phyloP scores from a whole-genome alignment of 2,329 filamentous ascomycete genomes.

The Penicillium sp. region DNA sequence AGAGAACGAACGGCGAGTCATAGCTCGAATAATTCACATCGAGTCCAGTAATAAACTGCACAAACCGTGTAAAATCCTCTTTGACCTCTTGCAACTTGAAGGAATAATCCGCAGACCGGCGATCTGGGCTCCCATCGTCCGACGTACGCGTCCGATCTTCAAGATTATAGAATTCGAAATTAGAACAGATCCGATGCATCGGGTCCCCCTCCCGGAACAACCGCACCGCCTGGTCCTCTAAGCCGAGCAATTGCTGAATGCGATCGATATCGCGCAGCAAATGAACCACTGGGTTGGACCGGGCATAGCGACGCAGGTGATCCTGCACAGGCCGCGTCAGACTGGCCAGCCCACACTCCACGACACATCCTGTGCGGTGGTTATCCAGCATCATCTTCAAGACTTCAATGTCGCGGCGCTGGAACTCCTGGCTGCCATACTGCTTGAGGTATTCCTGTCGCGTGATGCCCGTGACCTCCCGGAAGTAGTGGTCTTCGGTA shows the following conservation, averaged over 20 bases:
- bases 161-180: conserved; percentile 48
- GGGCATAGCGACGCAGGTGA: conserved; percentile 36
- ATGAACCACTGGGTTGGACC: conserved; percentile 41
- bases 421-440: conserved; percentile 42
- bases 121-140: conserved; percentile 40
- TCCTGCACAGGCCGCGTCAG: conserved; percentile 42
- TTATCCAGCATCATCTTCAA: conserved; percentile 44
- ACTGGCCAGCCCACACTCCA: conserved; percentile 44
- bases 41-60: conserved; percentile 57
- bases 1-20: conserved; percentile 60
- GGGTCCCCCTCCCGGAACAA: conserved; percentile 45
- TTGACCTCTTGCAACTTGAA: conserved; percentile 54
- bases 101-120: conserved; percentile 45
- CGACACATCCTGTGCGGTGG: conserved; percentile 41
- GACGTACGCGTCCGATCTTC: conserved; percentile 40
- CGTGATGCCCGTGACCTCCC: conserved; percentile 39
- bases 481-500: conserved; percentile 46
- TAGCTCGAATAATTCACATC: conserved; percentile 52
- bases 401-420: conserved; percentile 41
- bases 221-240: conserved; percentile 43
- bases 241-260: conserved; percentile 41
- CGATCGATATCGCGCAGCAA: conserved; percentile 40
- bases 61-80: conserved; percentile 59
- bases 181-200: conserved; percentile 47
- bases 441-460: conserved; percentile 42